These are phyloP conservation scores for Cantharellus anzutake DNA, from an alignment of 768 basidiomycete species.

Conservation along the genomic window DNA sequence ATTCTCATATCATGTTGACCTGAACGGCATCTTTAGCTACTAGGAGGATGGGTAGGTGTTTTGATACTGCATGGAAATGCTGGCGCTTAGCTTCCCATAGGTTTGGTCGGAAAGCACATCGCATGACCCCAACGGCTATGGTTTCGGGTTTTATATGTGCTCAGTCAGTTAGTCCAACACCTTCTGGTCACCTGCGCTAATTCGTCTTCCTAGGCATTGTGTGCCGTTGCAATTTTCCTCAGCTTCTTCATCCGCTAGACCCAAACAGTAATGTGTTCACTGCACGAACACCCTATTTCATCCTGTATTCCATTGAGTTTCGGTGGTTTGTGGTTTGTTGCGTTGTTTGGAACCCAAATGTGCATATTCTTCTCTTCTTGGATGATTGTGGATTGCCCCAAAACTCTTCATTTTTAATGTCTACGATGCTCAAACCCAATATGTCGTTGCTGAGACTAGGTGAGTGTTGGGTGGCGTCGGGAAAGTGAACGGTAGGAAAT, in stretches of 20 bases:
- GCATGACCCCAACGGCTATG: conserved; percentile 49
- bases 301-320: no score
- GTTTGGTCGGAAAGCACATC: conserved; percentile 58
- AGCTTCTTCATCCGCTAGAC: not conserved
- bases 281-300: not conserved
- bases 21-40: conserved; percentile 18
- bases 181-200: not conserved
- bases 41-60: conserved; percentile 57
- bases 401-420: no score
- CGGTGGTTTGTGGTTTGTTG: not conserved
- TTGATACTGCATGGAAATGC: not conserved
- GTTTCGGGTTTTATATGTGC: conserved; percentile 54
- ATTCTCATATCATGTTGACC: not conserved
- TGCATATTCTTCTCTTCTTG: no score
- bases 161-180: conserved; percentile 12
- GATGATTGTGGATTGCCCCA: no score
- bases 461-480: no score
- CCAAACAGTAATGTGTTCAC: not conserved
- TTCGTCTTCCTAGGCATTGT: not conserved
- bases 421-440: no score
- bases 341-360: no score
- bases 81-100: conserved; percentile 17
- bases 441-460: no score
- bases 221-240: not conserved
- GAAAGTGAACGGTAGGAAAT: no score